phyloP scores from a whole-genome alignment of 352 stramenopile genomes.

The Phytopythium litorale region DNA sequence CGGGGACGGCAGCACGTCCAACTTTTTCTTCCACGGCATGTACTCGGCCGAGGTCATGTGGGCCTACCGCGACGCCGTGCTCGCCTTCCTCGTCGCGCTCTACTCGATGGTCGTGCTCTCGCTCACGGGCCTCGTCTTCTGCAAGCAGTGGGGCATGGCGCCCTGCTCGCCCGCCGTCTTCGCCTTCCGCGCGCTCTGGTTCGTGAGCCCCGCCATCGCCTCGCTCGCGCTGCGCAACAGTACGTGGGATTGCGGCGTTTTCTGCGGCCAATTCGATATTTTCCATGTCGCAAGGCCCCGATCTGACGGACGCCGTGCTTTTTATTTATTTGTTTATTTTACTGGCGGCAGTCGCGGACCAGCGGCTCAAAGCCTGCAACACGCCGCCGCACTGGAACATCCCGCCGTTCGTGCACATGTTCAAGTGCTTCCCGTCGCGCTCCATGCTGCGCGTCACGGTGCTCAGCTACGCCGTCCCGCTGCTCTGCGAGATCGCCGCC shows the following conservation, averaged over 20 bases:
- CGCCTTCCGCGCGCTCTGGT: conserved; percentile 56
- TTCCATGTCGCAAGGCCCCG: neutral
- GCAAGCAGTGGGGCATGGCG: conserved; percentile 72
- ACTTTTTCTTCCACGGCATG: conserved; percentile 88
- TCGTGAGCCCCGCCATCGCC: conserved; percentile 61
- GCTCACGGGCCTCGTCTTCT: conserved; percentile 81
- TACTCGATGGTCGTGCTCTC: conserved; percentile 79
- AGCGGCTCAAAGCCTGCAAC: conserved; percentile 70
- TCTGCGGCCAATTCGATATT: neutral
- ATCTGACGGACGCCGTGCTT: neutral
- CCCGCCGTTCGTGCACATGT: conserved; percentile 71
- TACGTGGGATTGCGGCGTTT: conserved; percentile 19
- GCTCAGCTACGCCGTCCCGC: conserved; percentile 77
- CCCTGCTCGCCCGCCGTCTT: conserved; percentile 52
- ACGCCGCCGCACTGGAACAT: conserved; percentile 84
- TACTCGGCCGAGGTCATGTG: conserved; percentile 85
- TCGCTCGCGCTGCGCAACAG: conserved; percentile 74
- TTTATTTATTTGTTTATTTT: neutral
- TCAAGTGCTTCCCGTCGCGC: conserved; percentile 77
- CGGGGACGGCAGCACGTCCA: conserved; percentile 65
- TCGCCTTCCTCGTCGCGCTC: conserved; percentile 74
- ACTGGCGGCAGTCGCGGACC: conserved; percentile 44
- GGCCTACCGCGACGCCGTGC: conserved; percentile 78
- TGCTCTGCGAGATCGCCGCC: conserved; percentile 78
- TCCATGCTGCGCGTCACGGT: conserved; percentile 73